A percentile compares a stretch with the other conserved stretches of the same genome.
Evolutionary conservation across 371 early-diverging fungal genomes (phyloP).

Genomic region (Rhizopus stolonifer): DNA sequence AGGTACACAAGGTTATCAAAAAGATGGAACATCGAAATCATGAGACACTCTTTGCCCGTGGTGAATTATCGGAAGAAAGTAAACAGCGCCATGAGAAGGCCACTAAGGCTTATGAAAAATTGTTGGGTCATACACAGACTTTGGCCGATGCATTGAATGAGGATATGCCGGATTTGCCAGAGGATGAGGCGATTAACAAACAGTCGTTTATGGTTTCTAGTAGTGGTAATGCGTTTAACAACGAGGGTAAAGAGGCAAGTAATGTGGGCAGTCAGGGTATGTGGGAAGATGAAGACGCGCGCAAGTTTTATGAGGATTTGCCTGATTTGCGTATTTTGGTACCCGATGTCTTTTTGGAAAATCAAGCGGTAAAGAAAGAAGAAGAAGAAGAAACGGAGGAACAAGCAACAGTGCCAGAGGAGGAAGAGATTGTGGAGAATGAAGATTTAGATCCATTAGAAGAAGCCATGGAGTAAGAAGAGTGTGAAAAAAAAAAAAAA

Average conservation of each 20-base stretch:
- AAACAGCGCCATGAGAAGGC: constrained; percentile 77
- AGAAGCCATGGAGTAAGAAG: constrained; percentile 34
- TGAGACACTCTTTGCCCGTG: constrained; percentile 78
- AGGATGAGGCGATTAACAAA: constrained; percentile 56
- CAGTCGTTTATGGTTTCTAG: constrained; percentile 52
- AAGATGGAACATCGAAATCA: constrained; percentile 77
- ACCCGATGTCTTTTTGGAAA: constrained; percentile 74
- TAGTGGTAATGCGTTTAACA: constrained; percentile 25
- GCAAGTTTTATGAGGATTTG: constrained; percentile 80
- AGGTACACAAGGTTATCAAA: constrained; percentile 74
- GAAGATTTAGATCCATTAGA: constrained; percentile 27
- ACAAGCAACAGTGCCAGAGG: constrained; percentile 16
- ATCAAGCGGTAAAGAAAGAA: constrained; percentile 41
- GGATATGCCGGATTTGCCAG: constrained; percentile 77
- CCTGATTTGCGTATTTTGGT: constrained; percentile 75
- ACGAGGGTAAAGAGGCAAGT: constrained; percentile 45
- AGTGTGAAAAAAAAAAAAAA: background rate
- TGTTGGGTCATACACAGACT: constrained; percentile 57
- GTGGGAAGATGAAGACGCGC: constrained; percentile 90
- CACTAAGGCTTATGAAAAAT: constrained; percentile 71
- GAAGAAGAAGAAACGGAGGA: constrained; percentile 19
- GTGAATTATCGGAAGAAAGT: constrained; percentile 80
- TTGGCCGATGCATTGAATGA: constrained; percentile 64
- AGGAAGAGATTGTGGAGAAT: constrained; percentile 37
- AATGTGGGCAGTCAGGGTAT: constrained; percentile 49